phyloP scores from a whole-genome alignment of 441 rosid species.

The Erodium texanum region DNA sequence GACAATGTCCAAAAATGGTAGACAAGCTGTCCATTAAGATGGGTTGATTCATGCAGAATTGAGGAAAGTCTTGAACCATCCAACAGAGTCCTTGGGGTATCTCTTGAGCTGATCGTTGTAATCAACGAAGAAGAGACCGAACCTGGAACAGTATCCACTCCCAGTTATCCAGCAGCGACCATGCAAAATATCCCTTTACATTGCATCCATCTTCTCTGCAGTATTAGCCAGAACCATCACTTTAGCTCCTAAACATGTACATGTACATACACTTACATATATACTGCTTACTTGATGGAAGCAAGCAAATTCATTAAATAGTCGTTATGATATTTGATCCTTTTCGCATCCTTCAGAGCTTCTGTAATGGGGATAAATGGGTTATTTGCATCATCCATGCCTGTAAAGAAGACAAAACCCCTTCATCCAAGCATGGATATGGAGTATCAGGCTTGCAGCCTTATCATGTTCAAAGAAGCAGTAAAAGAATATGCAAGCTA shows the following conservation, averaged over 20 bases:
- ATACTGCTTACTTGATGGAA: constrained; percentile 45
- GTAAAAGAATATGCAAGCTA: too few species aligned
- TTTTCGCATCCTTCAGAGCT: constrained; percentile 62
- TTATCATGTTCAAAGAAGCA: too few species aligned
- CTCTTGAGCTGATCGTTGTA: constrained; percentile 71
- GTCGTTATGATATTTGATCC: constrained; percentile 73
- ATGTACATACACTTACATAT: not conserved
- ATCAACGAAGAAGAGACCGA: constrained; percentile 88
- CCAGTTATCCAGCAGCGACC: constrained; percentile 94
- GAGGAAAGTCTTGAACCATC: constrained; percentile 82
- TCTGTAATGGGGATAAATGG: constrained; percentile 34
- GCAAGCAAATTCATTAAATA: constrained; percentile 68
- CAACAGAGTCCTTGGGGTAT: constrained; percentile 81
- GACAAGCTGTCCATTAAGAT: too few species aligned
- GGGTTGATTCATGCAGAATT: constrained; percentile 25
- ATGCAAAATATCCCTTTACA: constrained; percentile 84
- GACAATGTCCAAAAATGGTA: too few species aligned
- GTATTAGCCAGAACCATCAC: not conserved
- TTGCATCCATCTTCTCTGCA: constrained; percentile 91
- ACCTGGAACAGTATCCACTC: constrained; percentile 90
- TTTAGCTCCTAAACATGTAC: not conserved
- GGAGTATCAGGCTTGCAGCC: too few species aligned
- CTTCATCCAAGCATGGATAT: too few species aligned
- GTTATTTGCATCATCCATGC: constrained; percentile 76
- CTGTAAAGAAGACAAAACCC: constrained; percentile 25